Base-by-base conservation (phyloP, 2,329 filamentous ascomycete species). In the Raffaelea deltoideospora region DNA sequence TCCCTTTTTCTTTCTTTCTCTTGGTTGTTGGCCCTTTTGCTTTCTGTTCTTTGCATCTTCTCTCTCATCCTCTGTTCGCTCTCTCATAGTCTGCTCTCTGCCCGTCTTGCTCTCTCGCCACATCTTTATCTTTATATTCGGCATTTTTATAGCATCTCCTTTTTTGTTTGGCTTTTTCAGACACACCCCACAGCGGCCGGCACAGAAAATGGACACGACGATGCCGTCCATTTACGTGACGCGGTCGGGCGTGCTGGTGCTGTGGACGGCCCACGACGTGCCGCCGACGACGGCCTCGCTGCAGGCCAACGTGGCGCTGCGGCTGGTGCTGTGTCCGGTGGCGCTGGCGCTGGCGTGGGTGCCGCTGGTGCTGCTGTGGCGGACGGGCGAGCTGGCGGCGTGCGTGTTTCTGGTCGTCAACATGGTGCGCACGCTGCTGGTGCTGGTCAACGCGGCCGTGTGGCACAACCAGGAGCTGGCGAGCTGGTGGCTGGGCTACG, bases 331-430 rank as follows among this genome's bases (percentile, higher is more conserved):
- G 15, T 60, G 61, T 15, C 43, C 64, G 31, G 2, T 65, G 11
- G 61, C 62, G 35, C 62, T 63, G 22, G 18, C 64, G 10, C 47
- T 63, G 33, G 68, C 62, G 37, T 56, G 64, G 46, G 64, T 73
- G 1, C 71, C 70, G 1, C 53, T 72, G 3, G 56, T 57, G 3
- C 54, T 70, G 0, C 61, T 76, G 26, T 57, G 57, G 48, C 57
- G 60, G 30, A 67, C 69, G 38, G 63, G 67, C 18, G 70, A 75
- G 49, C 60, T 73, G 39, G 62, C 67, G 2, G 69, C 66, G 27
- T 55, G 59, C 40, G 53, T 69, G 35, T 59, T 72, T 45, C 63
- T 72, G 43, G 37, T 53, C 46, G 59, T 55, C 38, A 55, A 65
- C 41, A 54, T 61, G 38, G 18, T 66, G 36, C 48, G 60, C 47